Evolutionary conservation across 495 filamentous ascomycete genomes (phyloP).

Genomic region (Trichoderma reesei): DNA sequence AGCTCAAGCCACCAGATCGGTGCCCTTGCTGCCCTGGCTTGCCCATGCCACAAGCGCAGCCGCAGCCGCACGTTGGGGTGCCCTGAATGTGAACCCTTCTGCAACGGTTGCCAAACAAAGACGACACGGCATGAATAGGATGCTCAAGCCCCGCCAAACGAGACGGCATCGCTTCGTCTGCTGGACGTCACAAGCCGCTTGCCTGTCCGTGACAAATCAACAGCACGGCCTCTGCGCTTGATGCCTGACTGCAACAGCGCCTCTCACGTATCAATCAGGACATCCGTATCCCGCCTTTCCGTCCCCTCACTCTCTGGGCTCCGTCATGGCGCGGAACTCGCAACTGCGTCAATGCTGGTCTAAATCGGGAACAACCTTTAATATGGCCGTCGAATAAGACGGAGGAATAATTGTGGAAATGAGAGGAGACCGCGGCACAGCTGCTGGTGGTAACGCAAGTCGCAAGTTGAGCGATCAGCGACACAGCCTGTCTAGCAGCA

Average conservation of each 20-base stretch:
- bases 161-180: background rate
- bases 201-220: background rate
- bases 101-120: background rate
- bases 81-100: background rate
- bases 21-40: background rate
- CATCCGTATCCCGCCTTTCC: background rate
- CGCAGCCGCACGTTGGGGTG: constrained; percentile 3
- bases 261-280: background rate
- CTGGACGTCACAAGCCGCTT: background rate
- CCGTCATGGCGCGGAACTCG: background rate
- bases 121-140: background rate
- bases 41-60: background rate
- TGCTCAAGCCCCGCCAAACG: background rate
- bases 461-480: background rate
- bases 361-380: constrained; percentile 7
- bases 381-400: constrained; percentile 9
- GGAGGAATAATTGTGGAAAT: constrained; percentile 8
- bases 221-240: background rate
- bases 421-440: background rate
- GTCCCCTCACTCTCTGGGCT: background rate
- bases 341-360: background rate
- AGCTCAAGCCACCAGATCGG: constrained; percentile 1
- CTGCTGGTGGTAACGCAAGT: background rate
- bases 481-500: background rate
- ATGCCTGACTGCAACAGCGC: background rate